Evolutionary conservation across 768 basidiomycete species (phyloP).

Genomic region (Mrakia hoshinonis): DNA sequence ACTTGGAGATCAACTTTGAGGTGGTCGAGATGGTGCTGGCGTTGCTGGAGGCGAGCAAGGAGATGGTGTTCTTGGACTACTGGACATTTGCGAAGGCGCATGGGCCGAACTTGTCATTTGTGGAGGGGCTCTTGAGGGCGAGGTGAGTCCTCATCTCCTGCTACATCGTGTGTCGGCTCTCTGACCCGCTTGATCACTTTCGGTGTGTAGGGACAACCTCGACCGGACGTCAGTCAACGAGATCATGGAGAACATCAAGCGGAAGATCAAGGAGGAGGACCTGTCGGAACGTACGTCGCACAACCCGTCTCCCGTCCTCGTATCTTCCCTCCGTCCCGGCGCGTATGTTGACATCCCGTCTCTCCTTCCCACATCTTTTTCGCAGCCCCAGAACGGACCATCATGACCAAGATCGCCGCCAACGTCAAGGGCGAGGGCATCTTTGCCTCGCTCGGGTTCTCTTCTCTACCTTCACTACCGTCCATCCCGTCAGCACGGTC

Average conservation of each 20-base stretch:
- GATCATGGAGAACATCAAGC: slow-evolving; percentile 84
- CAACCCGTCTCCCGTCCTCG: too few species aligned
- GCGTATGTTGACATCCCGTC: too few species aligned
- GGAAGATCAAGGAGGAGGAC: slow-evolving; percentile 79
- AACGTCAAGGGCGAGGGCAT: slow-evolving; percentile 7
- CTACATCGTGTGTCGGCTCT: not conserved
- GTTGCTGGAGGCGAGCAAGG: slow-evolving; percentile 75
- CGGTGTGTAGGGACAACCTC: slow-evolving; percentile 53
- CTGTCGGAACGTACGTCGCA: slow-evolving; percentile 15
- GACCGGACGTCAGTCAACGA: slow-evolving; percentile 80
- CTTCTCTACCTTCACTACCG: not conserved
- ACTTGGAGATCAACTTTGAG: slow-evolving; percentile 74
- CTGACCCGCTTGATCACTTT: too few species aligned
- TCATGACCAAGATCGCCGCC: slow-evolving; percentile 71
- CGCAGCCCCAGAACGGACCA: slow-evolving; percentile 68
- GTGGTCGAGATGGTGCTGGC: slow-evolving; percentile 74
- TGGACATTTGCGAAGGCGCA: slow-evolving; percentile 87
- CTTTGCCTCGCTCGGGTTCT: slow-evolving; percentile 2
- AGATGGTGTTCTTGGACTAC: slow-evolving; percentile 83
- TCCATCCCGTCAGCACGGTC: slow-evolving; percentile 9
- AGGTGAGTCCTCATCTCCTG: slow-evolving; percentile 41
- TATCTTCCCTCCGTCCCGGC: slow-evolving; percentile 9
- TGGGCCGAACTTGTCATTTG: slow-evolving; percentile 84
- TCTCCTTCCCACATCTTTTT: not conserved
- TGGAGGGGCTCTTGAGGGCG: slow-evolving; percentile 80